Base-by-base conservation (phyloP, 1,284 basidiomycete species). In the Cryptococcus sp. region DNA sequence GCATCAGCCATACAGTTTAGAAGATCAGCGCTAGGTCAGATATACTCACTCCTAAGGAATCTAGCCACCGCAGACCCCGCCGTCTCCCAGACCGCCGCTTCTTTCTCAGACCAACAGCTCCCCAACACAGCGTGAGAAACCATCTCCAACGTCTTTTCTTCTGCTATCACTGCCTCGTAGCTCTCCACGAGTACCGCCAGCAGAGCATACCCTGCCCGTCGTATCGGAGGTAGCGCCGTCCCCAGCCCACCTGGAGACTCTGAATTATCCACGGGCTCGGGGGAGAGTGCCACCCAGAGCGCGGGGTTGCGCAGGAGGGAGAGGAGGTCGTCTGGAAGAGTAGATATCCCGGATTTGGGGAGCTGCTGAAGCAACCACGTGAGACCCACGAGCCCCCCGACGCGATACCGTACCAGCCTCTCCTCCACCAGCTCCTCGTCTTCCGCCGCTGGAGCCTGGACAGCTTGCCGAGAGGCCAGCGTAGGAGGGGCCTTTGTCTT, bases 31-130 rank as follows among this genome's bases (percentile, higher is more conserved):
- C 52, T 39, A n/a, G 12, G 35, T 45, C n/a, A n/a, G 21, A 51
- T n/a, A 20, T 1, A 72, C 80, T 50, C 64, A 88, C 89, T 85
- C 72, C 83, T 84, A 45, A 93, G 75, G 69, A 91, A 88, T 9
- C 81, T 79, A 6, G 91, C 77, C 33, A 91, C 69, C 0, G 87
- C 85, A 28, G 83, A 82, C 78, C 86, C 87, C 80, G 92, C 86
- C 1, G 77, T 75, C 8, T 79, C 73, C 67, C 87, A 84, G 0
- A 92, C 89, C 1, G 78, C 79, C 0, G 78, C 62, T 66, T 93
- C 89, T 4, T 81, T 79, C 68, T 94, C 91, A 0, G 83, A 77
- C 87, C 89, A 93, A 6, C 87, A 87, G 21, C 85, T 86, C 15
- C 85, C 83, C 37, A 93, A 76, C 5, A 88, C 78, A 0, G 83